A percentile compares a stretch with the other conserved stretches of the same genome.
Conservation (phyloP, 331 rosid species). For the Acacia pycnantha region DNA sequence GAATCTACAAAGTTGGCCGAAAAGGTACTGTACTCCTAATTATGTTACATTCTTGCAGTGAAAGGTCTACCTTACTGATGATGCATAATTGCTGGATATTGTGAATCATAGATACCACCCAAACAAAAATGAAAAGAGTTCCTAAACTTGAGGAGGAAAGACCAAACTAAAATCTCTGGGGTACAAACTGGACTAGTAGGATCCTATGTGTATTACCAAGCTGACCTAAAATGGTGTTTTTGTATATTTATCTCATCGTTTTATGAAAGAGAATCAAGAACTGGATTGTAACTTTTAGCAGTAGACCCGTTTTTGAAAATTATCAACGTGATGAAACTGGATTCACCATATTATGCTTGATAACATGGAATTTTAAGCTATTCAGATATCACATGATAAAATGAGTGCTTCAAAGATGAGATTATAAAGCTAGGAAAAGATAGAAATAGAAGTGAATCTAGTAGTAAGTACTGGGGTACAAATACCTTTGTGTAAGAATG, state of each 20-base stretch:
- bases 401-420: not conserved
- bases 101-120: not conserved
- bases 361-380: not conserved
- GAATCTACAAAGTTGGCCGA: slow-evolving; percentile 81
- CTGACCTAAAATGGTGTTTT: not conserved
- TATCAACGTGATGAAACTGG: not conserved
- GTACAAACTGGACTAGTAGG: not conserved
- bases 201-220: not conserved
- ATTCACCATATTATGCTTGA: not conserved
- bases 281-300: not conserved
- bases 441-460: not conserved
- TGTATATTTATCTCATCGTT: not conserved
- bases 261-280: not conserved
- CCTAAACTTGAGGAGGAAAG: not conserved
- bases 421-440: not conserved
- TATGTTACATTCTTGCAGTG: not conserved
- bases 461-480: not conserved
- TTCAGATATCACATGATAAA: not conserved
- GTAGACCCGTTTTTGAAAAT: not conserved
- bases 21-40: slow-evolving; percentile 55
- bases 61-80: not conserved
- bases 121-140: not conserved
- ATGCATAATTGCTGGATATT: not conserved
- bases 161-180: not conserved
- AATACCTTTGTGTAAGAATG: not conserved